phyloP scores from a whole-genome alignment of 179 eudicot species.

The Beta corolliflora region DNA sequence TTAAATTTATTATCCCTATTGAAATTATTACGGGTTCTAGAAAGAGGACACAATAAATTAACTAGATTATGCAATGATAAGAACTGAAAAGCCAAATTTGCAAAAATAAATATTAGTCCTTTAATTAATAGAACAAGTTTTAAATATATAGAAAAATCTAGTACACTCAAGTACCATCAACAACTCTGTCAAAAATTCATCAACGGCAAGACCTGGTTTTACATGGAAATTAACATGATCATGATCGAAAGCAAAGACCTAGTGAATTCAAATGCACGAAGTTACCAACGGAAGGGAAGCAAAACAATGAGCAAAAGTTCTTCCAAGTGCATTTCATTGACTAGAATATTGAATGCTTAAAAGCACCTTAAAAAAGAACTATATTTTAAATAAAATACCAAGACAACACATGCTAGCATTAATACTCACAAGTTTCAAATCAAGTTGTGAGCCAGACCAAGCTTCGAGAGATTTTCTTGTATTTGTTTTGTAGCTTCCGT shows the following conservation, averaged over 20 bases:
- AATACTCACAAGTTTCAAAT: conserved; percentile 85
- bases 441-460: conserved; percentile 81
- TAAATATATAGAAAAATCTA: too few species aligned
- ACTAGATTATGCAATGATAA: too few species aligned
- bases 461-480: conserved; percentile 92
- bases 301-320: background rate
- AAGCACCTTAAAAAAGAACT: background rate
- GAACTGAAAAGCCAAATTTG: too few species aligned
- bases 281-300: background rate
- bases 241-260: background rate
- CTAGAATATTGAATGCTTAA: background rate
- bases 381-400: background rate
- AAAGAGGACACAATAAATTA: too few species aligned
- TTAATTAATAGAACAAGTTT: too few species aligned
- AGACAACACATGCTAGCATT: background rate
- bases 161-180: background rate
- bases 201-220: background rate
- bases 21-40: too few species aligned
- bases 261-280: background rate
- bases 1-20: background rate
- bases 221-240: background rate
- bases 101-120: too few species aligned
- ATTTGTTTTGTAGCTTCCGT: conserved; percentile 61
- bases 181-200: background rate
- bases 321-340: background rate